These are phyloP conservation scores for Decorospora gaudefroyi DNA, from an alignment of 2,329 filamentous ascomycete species.

Conservation along the genomic window DNA sequence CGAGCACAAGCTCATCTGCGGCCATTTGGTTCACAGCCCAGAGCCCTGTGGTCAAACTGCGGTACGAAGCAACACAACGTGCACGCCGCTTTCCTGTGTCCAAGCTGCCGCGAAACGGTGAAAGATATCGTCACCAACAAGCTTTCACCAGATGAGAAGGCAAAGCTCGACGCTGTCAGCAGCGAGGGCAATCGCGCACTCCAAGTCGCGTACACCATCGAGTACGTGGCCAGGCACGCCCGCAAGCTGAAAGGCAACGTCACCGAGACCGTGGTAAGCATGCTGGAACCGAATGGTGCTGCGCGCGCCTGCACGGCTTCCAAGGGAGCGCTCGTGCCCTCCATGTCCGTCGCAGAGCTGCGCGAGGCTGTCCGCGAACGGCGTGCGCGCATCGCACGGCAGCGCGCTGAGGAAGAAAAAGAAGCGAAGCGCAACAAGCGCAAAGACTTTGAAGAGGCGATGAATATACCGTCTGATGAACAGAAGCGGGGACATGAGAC, in stretches of 20 bases:
- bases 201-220: neutral
- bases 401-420: neutral
- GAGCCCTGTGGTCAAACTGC: conserved; percentile 22
- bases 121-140: conserved; percentile 5
- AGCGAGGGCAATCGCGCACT: neutral
- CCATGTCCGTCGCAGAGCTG: neutral
- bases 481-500: accelerated
- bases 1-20: conserved; percentile 19
- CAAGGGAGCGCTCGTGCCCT: neutral
- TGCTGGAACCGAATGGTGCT: neutral
- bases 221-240: neutral
- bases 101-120: conserved; percentile 9
- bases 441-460: neutral
- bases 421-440: neutral
- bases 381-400: neutral
- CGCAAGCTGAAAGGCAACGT: neutral
- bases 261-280: neutral
- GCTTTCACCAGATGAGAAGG: neutral
- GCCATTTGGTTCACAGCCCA: conserved; percentile 15
- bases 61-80: neutral
- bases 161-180: neutral
- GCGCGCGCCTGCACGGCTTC: neutral
- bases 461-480: neutral
- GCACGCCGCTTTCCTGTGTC: conserved; percentile 13
- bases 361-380: neutral